These are phyloP conservation scores for Aspergillus conjunctus DNA, from an alignment of 495 filamentous ascomycete species.

Conservation along the genomic window DNA sequence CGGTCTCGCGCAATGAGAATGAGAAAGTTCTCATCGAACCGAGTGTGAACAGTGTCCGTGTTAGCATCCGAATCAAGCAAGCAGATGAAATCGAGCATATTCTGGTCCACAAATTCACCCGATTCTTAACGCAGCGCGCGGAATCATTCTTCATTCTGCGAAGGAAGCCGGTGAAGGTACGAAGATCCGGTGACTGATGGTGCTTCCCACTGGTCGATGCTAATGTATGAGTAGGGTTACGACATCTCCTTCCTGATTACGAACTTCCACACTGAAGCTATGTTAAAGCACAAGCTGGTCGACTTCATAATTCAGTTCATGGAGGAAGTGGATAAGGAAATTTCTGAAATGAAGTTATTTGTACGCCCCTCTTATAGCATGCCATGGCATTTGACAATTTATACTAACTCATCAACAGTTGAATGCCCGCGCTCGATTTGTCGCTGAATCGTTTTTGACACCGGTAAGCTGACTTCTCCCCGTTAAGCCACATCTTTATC, in stretches of 20 bases:
- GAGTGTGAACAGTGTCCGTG: slow-evolving; percentile 89
- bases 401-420: slow-evolving; percentile 57
- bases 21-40: slow-evolving; percentile 90
- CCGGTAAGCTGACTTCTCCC: slow-evolving; percentile 62
- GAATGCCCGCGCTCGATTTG: slow-evolving; percentile 95
- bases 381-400: slow-evolving; percentile 5
- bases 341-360: slow-evolving; percentile 99
- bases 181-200: background rate
- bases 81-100: slow-evolving; percentile 99
- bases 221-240: slow-evolving; percentile 68
- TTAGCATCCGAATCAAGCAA: slow-evolving; percentile 98
- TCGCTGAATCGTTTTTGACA: slow-evolving; percentile 96
- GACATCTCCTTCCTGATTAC: slow-evolving; percentile 99
- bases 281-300: slow-evolving; percentile 97
- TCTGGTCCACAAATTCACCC: slow-evolving; percentile 94
- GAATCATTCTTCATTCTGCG: slow-evolving; percentile 97
- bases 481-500: background rate
- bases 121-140: slow-evolving; percentile 92
- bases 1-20: slow-evolving; percentile 89
- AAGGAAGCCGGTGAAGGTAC: slow-evolving; percentile 91
- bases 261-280: slow-evolving; percentile 95
- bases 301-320: slow-evolving; percentile 99
- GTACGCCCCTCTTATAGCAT: slow-evolving; percentile 57
- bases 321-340: slow-evolving; percentile 99
- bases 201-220: background rate